Conservation (phyloP, 2,329 filamentous ascomycete species). For the Cryphonectria nitschkei region DNA sequence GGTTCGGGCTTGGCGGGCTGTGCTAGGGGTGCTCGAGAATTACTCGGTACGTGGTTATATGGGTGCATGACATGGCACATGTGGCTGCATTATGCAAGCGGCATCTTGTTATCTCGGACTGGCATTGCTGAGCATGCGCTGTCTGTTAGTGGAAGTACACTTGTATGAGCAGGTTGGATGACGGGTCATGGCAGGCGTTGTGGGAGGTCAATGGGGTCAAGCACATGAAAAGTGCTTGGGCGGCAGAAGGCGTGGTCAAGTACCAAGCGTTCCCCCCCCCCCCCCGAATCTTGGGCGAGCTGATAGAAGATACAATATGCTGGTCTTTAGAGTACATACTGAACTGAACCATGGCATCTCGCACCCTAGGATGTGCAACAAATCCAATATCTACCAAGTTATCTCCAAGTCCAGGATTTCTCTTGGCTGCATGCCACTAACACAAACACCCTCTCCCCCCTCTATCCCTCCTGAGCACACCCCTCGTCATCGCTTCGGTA, state of each 20-base stretch:
- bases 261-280: neutral
- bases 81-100: constrained; percentile 11
- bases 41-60: neutral
- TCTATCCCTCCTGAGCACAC: no score
- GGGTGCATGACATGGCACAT: constrained; percentile 6
- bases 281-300: neutral
- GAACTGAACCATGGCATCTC: neutral
- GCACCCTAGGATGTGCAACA: neutral
- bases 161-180: constrained; percentile 18
- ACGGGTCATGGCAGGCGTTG: constrained; percentile 18
- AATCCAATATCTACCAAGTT: neutral
- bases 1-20: constrained; percentile 16
- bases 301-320: constrained; percentile 2
- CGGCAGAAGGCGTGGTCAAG: constrained; percentile 13
- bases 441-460: constrained; percentile 21
- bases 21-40: neutral
- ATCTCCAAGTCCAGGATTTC: neutral
- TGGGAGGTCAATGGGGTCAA: constrained; percentile 14
- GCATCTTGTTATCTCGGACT: constrained; percentile 17
- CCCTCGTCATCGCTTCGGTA: constrained; percentile 36
- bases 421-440: neutral
- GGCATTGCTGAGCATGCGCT: constrained; percentile 18
- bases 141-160: constrained; percentile 1
- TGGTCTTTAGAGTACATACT: neutral
- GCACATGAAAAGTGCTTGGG: constrained; percentile 8